Conservation (phyloP, 73 alveolate genomes). For the Paraurostyla sp. region DNA sequence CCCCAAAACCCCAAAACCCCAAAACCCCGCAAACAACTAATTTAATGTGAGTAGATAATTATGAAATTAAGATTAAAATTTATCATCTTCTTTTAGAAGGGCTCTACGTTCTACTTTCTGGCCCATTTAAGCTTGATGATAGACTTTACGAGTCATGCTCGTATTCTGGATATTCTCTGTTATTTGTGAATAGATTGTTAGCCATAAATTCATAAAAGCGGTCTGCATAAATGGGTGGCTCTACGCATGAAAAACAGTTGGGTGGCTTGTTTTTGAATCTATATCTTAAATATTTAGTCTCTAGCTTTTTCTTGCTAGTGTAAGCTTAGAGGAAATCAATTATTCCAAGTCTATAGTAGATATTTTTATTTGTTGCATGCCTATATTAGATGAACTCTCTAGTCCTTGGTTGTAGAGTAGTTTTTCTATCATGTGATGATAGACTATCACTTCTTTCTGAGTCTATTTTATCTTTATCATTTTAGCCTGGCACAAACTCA, state of each 20-base stretch:
- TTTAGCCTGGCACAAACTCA: neutral
- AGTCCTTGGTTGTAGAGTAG: neutral
- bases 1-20: too few relatives aligned
- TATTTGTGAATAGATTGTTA: neutral
- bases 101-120: too few relatives aligned
- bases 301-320: slow-evolving; percentile 16
- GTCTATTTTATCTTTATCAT: neutral
- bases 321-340: slow-evolving; percentile 35
- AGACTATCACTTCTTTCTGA: neutral
- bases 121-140: neutral
- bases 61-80: neutral
- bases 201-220: slow-evolving; percentile 31
- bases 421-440: neutral
- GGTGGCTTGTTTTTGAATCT: neutral
- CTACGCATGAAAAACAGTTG: slow-evolving; percentile 36
- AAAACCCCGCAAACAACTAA: too few relatives aligned
- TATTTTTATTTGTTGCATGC: neutral
- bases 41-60: neutral
- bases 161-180: neutral
- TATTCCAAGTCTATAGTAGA: slow-evolving; percentile 35
- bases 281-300: slow-evolving; percentile 22
- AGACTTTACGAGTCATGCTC: neutral
- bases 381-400: slow-evolving; percentile 12
- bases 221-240: slow-evolving; percentile 25
- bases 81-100: neutral